Conservation (phyloP, 805 yeast species). For the Saturnispora serradocipensis region DNA sequence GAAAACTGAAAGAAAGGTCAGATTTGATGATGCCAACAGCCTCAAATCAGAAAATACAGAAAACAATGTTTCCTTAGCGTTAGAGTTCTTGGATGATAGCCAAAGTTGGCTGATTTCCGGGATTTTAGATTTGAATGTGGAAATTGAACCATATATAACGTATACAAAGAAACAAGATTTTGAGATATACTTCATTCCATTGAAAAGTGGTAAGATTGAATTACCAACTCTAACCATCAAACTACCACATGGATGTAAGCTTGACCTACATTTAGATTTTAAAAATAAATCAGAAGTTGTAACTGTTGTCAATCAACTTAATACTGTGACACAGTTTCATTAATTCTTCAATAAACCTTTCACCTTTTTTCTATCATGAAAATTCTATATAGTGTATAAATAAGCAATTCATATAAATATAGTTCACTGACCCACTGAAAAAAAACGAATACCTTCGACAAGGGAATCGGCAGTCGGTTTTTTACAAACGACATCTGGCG, state of each 20-base stretch:
- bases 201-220: slow-evolving; percentile 62
- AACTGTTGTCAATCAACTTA: slow-evolving; percentile 61
- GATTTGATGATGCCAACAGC: slow-evolving; percentile 14
- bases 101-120: slow-evolving; percentile 75
- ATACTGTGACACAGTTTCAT: slow-evolving; percentile 52
- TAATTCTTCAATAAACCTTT: slow-evolving; percentile 19
- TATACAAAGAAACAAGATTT: slow-evolving; percentile 15
- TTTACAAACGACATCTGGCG: slow-evolving; percentile 54
- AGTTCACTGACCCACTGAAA: background rate
- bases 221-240: slow-evolving; percentile 54
- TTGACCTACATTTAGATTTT: slow-evolving; percentile 53
- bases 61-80: slow-evolving; percentile 15
- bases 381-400: background rate
- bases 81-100: slow-evolving; percentile 34
- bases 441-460: slow-evolving; percentile 29
- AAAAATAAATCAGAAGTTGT: slow-evolving; percentile 61
- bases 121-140: slow-evolving; percentile 40
- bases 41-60: slow-evolving; percentile 9
- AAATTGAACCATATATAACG: slow-evolving; percentile 15
- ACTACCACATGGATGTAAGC: slow-evolving; percentile 22
- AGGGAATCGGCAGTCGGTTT: slow-evolving; percentile 66
- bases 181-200: slow-evolving; percentile 54
- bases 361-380: background rate
- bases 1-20: slow-evolving; percentile 23
- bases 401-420: background rate